phyloP scores from a whole-genome alignment of 2,329 filamentous ascomycete genomes.

The Penicillium sp. region DNA sequence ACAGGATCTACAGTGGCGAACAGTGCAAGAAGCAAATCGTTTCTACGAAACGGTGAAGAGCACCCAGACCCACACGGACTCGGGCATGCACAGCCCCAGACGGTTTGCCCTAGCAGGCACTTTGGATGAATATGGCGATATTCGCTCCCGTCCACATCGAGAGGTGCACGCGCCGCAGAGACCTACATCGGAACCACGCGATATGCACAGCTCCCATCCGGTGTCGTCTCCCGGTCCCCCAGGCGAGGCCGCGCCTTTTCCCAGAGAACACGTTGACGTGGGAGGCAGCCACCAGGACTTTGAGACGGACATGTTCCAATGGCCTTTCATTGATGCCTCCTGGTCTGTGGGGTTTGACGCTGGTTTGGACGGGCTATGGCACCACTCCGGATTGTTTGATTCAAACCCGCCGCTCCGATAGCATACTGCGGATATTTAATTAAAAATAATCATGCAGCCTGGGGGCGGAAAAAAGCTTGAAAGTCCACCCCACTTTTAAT shows the following conservation, averaged over 20 bases:
- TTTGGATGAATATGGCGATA: conserved; percentile 40
- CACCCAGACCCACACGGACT: conserved; percentile 21
- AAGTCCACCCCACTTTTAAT: too few relatives aligned
- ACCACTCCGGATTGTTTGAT: conserved; percentile 13
- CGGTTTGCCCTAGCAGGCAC: conserved; percentile 34
- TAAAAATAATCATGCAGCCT: too few relatives aligned
- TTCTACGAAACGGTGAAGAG: conserved; percentile 36
- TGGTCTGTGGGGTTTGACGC: conserved; percentile 38
- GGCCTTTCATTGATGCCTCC: conserved; percentile 38
- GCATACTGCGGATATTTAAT: too few relatives aligned
- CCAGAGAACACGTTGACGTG: conserved; percentile 6
- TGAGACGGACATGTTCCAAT: conserved; percentile 38
- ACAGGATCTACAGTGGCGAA: conserved; percentile 29
- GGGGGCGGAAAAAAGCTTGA: too few relatives aligned
- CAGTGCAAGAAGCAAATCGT: conserved; percentile 36
- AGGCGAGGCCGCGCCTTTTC: conserved; percentile 4
- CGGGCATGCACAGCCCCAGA: conserved; percentile 26
- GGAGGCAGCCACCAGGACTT: conserved; percentile 26
- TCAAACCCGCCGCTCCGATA: conserved; percentile 2
- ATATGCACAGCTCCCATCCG: conserved; percentile 8
- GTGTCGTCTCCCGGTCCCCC: too few relatives aligned
- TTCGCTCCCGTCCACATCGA: conserved; percentile 30
- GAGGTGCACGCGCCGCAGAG: conserved; percentile 16
- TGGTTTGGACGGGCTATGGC: conserved; percentile 33
- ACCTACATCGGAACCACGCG: conserved; percentile 13